phyloP scores from a whole-genome alignment of 1,284 basidiomycete species.

The Sparassis latifolia region DNA sequence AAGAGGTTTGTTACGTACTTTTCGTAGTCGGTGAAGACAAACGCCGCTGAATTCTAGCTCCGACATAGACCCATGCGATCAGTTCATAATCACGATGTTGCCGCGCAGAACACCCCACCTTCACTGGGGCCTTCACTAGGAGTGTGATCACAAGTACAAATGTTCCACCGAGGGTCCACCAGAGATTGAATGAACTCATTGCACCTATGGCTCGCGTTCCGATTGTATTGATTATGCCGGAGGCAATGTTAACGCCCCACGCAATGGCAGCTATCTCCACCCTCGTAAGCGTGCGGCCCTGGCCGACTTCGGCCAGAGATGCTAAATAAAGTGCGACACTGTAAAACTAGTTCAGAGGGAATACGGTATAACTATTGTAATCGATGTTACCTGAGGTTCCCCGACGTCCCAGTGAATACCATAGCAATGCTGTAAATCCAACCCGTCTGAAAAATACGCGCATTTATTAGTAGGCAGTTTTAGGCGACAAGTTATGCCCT shows the following conservation, averaged over 20 bases:
- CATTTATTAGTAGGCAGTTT: neutral
- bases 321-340: slow-evolving; percentile 49
- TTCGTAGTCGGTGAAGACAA: slow-evolving; percentile 54
- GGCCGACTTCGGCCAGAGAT: slow-evolving; percentile 46
- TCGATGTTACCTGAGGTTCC: slow-evolving; percentile 43
- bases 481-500: neutral
- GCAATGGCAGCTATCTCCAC: slow-evolving; percentile 49
- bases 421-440: slow-evolving; percentile 59
- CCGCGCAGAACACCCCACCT: slow-evolving; percentile 26
- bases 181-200: slow-evolving; percentile 51
- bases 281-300: slow-evolving; percentile 37
- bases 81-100: neutral
- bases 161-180: slow-evolving; percentile 61
- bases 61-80: neutral
- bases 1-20: slow-evolving; percentile 29
- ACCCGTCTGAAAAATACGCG: slow-evolving; percentile 35
- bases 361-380: neutral
- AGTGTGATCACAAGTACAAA: slow-evolving; percentile 49
- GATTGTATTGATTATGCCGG: slow-evolving; percentile 44
- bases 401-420: slow-evolving; percentile 55
- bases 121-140: slow-evolving; percentile 47
- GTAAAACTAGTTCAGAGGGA: neutral
- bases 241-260: slow-evolving; percentile 51
- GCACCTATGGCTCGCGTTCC: slow-evolving; percentile 52
- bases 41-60: slow-evolving; percentile 41